These are phyloP conservation scores for Colletotrichum somersetense DNA, from an alignment of 2,329 filamentous ascomycete species.

Conservation along the genomic window DNA sequence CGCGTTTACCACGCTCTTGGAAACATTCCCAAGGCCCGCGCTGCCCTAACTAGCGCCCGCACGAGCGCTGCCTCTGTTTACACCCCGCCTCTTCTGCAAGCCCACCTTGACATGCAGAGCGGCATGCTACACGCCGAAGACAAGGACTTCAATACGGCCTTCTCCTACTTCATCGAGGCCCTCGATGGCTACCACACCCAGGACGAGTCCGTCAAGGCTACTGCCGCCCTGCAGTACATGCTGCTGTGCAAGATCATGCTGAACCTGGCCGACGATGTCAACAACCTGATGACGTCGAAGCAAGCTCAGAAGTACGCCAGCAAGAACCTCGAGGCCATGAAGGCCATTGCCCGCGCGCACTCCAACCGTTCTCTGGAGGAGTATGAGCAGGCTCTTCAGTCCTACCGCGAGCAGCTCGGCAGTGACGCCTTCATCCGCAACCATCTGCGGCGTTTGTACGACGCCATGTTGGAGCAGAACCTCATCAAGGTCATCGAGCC, in stretches of 20 bases:
- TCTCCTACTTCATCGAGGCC: slow-evolving; percentile 99
- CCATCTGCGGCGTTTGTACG: slow-evolving; percentile 94
- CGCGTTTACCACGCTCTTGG: slow-evolving; percentile 97
- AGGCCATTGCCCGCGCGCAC: slow-evolving; percentile 95
- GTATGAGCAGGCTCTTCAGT: slow-evolving; percentile 91
- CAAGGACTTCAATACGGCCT: slow-evolving; percentile 98
- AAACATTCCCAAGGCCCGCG: slow-evolving; percentile 95
- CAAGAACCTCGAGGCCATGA: slow-evolving; percentile 98
- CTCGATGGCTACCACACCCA: slow-evolving; percentile 96
- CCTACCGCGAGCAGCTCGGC: slow-evolving; percentile 93
- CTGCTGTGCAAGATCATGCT: slow-evolving; percentile 99
- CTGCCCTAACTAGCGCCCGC: slow-evolving; percentile 91
- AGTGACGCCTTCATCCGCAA: slow-evolving; percentile 97
- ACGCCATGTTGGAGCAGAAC: slow-evolving; percentile 99
- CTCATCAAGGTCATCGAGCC: slow-evolving; percentile 99
- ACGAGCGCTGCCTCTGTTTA: slow-evolving; percentile 98
- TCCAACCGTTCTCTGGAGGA: slow-evolving; percentile 95
- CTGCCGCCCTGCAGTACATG: slow-evolving; percentile 99
- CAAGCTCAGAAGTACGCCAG: slow-evolving; percentile 97
- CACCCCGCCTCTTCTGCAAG: slow-evolving; percentile 93
- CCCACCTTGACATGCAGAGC: slow-evolving; percentile 98
- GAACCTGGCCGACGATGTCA: slow-evolving; percentile 96
- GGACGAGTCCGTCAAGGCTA: slow-evolving; percentile 89
- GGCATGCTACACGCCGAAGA: slow-evolving; percentile 99
- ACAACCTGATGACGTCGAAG: slow-evolving; percentile 93